Evolutionary conservation across 208 protist species (phyloP).

Genomic region (Trypanosoma theileri): DNA sequence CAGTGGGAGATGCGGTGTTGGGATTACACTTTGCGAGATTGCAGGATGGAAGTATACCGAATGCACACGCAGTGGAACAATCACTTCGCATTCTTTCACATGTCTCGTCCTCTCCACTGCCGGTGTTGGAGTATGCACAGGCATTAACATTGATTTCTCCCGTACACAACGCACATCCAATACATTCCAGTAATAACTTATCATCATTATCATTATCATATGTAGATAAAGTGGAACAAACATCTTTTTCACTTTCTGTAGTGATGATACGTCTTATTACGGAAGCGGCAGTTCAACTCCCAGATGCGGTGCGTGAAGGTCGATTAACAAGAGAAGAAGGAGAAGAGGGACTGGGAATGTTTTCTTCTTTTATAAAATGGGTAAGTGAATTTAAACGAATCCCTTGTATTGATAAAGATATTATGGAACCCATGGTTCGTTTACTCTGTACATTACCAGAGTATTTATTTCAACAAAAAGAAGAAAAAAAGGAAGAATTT

Average conservation of each 20-base stretch:
- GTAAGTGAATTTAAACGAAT: constrained; percentile 23
- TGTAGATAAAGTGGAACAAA: background rate
- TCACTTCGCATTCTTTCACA: constrained; percentile 23
- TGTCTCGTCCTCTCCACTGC: background rate
- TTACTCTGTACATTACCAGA: constrained; percentile 19
- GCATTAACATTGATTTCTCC: constrained; percentile 31
- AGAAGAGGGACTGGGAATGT: constrained; percentile 23
- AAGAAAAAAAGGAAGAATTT: background rate
- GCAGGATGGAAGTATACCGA: constrained; percentile 28
- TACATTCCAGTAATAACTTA: too few species aligned
- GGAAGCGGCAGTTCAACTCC: constrained; percentile 7
- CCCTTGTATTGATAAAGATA: constrained; percentile 18
- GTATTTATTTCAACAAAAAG: background rate
- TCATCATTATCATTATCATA: background rate
- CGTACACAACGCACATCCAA: constrained; percentile 16
- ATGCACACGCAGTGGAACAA: constrained; percentile 18
- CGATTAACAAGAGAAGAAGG: constrained; percentile 17
- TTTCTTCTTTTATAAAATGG: constrained; percentile 27
- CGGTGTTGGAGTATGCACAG: constrained; percentile 30
- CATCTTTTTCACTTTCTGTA: background rate
- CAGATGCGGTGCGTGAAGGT: background rate
- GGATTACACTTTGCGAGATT: constrained; percentile 31
- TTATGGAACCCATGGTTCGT: constrained; percentile 24
- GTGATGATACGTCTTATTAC: constrained; percentile 14
- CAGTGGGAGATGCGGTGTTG: constrained; percentile 9